Conservation (phyloP, 139 green algal genomes). For the Chlorella sp. region DNA sequence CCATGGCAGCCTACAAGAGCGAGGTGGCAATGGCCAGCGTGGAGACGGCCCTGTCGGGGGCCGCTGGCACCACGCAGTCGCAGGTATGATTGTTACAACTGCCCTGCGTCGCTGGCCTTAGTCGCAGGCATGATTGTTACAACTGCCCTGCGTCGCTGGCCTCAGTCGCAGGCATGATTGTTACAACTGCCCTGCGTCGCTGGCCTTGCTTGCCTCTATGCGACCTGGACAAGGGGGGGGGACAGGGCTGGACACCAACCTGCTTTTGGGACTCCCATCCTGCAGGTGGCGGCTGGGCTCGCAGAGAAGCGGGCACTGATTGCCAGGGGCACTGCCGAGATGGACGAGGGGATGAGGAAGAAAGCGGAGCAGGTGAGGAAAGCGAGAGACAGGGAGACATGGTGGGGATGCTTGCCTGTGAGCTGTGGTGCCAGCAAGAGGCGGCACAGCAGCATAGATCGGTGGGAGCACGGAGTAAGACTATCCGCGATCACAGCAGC, state of each 20-base stretch:
- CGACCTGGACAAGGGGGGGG: too few relatives aligned
- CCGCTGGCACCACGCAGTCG: background rate
- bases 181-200: too few relatives aligned
- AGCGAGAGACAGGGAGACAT: background rate
- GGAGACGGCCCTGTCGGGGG: constrained; percentile 43
- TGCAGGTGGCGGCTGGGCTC: background rate
- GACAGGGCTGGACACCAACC: too few relatives aligned
- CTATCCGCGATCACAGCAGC: too few relatives aligned
- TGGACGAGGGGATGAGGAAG: constrained; percentile 51
- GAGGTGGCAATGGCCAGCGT: constrained; percentile 64
- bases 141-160: too few relatives aligned
- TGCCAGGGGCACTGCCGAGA: constrained; percentile 2
- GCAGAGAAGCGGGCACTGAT: constrained; percentile 30
- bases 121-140: too few relatives aligned
- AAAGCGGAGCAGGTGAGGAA: constrained; percentile 31
- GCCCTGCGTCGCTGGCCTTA: too few relatives aligned
- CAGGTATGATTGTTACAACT: too few relatives aligned
- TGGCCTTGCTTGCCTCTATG: too few relatives aligned
- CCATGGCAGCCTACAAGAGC: constrained; percentile 51
- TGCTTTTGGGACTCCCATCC: too few relatives aligned
- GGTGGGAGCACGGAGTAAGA: too few relatives aligned
- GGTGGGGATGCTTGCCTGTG: background rate
- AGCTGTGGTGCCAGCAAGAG: background rate
- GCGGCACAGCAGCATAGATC: background rate
- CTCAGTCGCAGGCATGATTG: too few relatives aligned